These are phyloP conservation scores for Seiridium cupressi DNA, from an alignment of 2,329 filamentous ascomycete species.

Conservation along the genomic window DNA sequence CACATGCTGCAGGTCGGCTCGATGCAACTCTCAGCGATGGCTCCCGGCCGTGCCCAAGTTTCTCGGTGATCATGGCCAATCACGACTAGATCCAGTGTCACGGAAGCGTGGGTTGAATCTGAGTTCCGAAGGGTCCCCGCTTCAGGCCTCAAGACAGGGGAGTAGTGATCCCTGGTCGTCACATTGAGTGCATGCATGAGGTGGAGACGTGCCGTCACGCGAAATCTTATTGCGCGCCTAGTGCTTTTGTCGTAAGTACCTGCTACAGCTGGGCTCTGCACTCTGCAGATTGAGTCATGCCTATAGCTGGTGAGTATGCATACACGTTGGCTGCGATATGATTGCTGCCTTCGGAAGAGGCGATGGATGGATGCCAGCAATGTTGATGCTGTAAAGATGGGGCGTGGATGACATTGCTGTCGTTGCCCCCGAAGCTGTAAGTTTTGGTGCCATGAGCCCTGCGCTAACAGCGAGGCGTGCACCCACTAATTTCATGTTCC, in stretches of 20 bases:
- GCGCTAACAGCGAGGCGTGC: background rate
- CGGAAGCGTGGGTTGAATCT: background rate
- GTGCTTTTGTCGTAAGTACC: background rate
- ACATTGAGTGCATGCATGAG: background rate
- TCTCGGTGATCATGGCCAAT: background rate
- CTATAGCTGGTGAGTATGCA: too few relatives aligned
- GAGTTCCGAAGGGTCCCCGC: background rate
- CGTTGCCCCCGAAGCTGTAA: too few relatives aligned
- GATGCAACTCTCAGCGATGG: background rate
- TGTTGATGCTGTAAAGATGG: too few relatives aligned
- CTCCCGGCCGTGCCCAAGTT: background rate
- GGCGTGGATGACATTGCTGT: too few relatives aligned
- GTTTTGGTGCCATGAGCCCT: background rate
- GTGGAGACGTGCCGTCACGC: background rate
- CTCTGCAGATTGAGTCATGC: too few relatives aligned
- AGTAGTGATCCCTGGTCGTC: background rate
- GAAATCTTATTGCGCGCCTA: background rate
- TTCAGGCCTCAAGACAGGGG: too few relatives aligned
- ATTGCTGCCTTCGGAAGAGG: too few relatives aligned
- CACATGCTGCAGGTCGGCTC: background rate
- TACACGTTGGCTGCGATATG: too few relatives aligned
- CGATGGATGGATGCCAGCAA: too few relatives aligned
- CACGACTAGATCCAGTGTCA: background rate
- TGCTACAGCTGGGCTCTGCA: too few relatives aligned
- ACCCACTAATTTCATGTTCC: conserved; percentile 6